Conservation (phyloP, 208 protist species). For the Crithidia mellificae region DNA sequence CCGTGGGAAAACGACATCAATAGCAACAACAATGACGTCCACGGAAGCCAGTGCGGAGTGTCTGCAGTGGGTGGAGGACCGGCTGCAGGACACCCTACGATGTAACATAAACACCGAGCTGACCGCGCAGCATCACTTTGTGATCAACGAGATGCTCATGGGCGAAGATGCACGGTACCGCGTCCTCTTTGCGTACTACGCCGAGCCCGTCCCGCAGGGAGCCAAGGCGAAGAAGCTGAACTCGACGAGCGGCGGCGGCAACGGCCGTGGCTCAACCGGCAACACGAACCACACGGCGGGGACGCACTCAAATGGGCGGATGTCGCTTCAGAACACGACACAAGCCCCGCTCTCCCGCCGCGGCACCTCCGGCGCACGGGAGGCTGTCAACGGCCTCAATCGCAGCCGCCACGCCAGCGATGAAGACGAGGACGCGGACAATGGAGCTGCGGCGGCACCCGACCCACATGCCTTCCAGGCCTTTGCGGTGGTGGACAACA, state of each 20-base stretch:
- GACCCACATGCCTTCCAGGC: neutral
- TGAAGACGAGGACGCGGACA: slow-evolving; percentile 11
- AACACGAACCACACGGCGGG: neutral
- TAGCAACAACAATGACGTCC: no score
- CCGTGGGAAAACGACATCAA: no score
- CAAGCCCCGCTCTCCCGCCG: neutral
- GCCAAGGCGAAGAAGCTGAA: neutral
- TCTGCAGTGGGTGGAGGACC: slow-evolving; percentile 70
- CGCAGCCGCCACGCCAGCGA: slow-evolving; percentile 24
- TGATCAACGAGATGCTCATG: slow-evolving; percentile 86
- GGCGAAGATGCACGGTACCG: slow-evolving; percentile 69
- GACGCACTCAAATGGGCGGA: neutral
- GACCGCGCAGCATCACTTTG: slow-evolving; percentile 44
- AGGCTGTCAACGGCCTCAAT: slow-evolving; percentile 18
- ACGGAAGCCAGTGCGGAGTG: slow-evolving; percentile 84
- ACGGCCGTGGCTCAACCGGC: neutral
- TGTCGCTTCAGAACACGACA: slow-evolving; percentile 2
- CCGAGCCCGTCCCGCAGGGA: slow-evolving; percentile 12
- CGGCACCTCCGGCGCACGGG: neutral
- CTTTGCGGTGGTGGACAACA: neutral
- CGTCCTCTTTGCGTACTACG: slow-evolving; percentile 80
- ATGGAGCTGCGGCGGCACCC: neutral
- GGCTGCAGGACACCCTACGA: slow-evolving; percentile 63
- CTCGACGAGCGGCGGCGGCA: neutral
- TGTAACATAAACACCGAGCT: slow-evolving; percentile 47